Percentiles rank a stretch among this genome's conserved stretches.
Conservation (phyloP, 495 filamentous ascomycete species). For the Talaromyces proteolyticus region DNA sequence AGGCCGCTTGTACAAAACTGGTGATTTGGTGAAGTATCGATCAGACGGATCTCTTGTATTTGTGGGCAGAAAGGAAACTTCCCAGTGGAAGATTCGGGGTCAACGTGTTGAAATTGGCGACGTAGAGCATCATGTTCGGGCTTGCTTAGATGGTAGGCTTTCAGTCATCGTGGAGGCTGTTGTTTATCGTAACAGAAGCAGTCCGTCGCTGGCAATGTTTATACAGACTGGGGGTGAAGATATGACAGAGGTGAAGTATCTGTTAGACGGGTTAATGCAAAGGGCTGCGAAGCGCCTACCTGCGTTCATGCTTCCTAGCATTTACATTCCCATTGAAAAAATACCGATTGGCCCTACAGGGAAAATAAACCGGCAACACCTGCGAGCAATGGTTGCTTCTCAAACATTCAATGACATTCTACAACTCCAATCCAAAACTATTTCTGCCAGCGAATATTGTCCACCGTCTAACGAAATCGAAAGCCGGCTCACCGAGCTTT, state of each 20-base stretch:
- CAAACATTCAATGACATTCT: not conserved
- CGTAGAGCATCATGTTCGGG: conserved; percentile 15
- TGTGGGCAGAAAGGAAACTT: conserved; percentile 57
- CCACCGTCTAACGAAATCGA: too few relatives aligned
- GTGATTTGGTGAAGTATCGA: conserved; percentile 30
- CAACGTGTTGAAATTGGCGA: conserved; percentile 30
- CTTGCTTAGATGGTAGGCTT: conserved; percentile 15
- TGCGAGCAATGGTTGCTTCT: conserved; percentile 6
- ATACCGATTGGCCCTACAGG: conserved; percentile 29
- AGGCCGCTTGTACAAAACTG: conserved; percentile 39
- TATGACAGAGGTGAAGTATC: too few relatives aligned
- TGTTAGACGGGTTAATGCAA: conserved; percentile 6
- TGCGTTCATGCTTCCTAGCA: conserved; percentile 35
- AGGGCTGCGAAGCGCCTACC: conserved; percentile 9
- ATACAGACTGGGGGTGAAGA: too few relatives aligned
- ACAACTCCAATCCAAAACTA: not conserved
- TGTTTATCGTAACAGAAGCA: not conserved
- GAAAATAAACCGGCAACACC: conserved; percentile 26
- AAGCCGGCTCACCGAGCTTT: conserved; percentile 12
- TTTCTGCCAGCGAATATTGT: conserved; percentile 6
- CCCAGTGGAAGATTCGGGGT: conserved; percentile 30
- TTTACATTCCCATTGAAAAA: conserved; percentile 22
- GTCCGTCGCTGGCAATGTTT: not conserved
- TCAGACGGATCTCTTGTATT: conserved; percentile 51
- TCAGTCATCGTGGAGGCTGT: not conserved